These are phyloP conservation scores for Botryosphaeria dothidea DNA, from an alignment of 2,329 filamentous ascomycete genomes.

Conservation along the genomic window DNA sequence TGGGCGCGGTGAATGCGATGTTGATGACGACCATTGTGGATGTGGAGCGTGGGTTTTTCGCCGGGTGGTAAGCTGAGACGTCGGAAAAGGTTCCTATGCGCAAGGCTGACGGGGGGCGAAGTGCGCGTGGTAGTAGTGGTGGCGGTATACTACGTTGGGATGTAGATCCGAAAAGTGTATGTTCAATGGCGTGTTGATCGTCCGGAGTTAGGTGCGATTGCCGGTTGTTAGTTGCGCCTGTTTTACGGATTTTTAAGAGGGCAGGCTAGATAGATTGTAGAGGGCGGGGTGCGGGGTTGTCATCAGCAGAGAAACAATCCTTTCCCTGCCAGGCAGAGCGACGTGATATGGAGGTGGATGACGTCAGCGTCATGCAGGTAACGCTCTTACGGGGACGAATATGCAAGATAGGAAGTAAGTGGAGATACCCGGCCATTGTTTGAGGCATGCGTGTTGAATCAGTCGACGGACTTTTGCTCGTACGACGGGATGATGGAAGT, in stretches of 20 bases:
- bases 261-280: background rate
- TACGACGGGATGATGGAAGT: background rate
- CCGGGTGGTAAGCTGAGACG: too few species aligned
- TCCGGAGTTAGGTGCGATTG: background rate
- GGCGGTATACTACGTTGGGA: background rate
- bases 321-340: too few species aligned
- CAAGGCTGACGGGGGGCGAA: background rate
- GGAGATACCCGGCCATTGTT: too few species aligned
- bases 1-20: conserved; percentile 44
- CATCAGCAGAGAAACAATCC: too few species aligned
- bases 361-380: conserved; percentile 1
- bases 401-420: background rate
- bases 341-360: background rate
- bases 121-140: background rate
- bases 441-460: background rate
- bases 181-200: background rate
- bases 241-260: background rate
- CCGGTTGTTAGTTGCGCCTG: background rate
- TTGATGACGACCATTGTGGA: conserved; percentile 42
- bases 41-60: background rate
- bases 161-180: too few species aligned
- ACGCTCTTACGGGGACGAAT: background rate
- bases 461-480: background rate
- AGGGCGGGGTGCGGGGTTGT: background rate
- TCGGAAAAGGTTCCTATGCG: too few species aligned